Percentiles rank a stretch among this genome's conserved stretches.
phyloP scores from a whole-genome alignment of 1,284 basidiomycete genomes.

The Cryptococcus sp. region DNA sequence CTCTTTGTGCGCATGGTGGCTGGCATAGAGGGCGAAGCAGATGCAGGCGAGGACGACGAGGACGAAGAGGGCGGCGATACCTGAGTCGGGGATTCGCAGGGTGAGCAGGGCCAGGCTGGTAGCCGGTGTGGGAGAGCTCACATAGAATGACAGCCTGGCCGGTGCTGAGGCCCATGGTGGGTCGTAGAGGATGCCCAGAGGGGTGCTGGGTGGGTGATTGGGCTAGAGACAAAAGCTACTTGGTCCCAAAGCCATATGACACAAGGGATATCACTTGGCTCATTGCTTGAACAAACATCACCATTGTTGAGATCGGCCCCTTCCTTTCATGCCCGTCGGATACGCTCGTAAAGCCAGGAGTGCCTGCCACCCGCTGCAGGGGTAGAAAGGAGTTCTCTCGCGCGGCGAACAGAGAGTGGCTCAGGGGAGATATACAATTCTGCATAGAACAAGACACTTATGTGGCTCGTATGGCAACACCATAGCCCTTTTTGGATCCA shows the following conservation, averaged over 20 bases:
- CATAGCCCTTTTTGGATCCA: background rate
- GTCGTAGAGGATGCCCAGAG: background rate
- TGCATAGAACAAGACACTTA: no score
- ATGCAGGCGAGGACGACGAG: background rate
- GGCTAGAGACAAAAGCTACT: background rate
- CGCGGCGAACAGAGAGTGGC: no score
- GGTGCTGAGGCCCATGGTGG: slow-evolving; percentile 3
- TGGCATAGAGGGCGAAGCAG: slow-evolving; percentile 11
- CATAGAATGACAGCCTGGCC: slow-evolving; percentile 8
- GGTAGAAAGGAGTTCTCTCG: no score
- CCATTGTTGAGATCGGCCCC: no score
- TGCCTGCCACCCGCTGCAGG: no score
- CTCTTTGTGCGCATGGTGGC: slow-evolving; percentile 3
- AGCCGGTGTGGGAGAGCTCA: background rate
- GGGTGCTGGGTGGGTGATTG: background rate
- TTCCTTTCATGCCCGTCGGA: no score
- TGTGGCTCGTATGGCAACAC: no score
- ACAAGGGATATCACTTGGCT: no score
- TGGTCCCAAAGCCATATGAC: background rate
- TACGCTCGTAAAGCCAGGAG: no score
- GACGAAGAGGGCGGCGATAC: slow-evolving; percentile 1
- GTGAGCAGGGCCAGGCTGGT: no score
- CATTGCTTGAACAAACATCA: no score
- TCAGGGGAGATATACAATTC: no score
- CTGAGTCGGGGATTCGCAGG: background rate